These are phyloP conservation scores for Morella rubra DNA, from an alignment of 306 rosid species.

Conservation along the genomic window DNA sequence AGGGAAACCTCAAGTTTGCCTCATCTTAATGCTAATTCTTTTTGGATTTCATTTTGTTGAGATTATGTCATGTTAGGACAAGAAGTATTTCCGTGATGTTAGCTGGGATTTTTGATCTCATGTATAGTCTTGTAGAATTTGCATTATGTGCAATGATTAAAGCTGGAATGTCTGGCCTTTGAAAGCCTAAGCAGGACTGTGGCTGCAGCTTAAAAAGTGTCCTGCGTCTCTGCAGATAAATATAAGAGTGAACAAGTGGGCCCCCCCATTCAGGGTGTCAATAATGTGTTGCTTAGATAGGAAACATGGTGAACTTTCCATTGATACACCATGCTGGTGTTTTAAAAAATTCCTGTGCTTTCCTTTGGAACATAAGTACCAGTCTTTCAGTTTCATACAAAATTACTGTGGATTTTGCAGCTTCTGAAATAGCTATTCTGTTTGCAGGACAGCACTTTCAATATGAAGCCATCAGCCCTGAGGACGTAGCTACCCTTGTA, in stretches of 20 bases:
- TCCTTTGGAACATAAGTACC: not conserved
- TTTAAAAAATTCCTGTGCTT: not conserved
- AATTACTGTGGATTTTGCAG: constrained; percentile 19
- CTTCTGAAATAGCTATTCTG: constrained; percentile 28
- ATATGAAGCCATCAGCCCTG: constrained; percentile 65
- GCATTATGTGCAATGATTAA: not conserved
- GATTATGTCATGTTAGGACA: not conserved
- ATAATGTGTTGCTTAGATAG: not conserved
- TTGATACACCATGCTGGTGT: not conserved
- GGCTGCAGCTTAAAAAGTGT: not conserved
- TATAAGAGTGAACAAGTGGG: not conserved
- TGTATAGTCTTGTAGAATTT: not conserved
- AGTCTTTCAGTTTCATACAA: not conserved
- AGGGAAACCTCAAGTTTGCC: not conserved
- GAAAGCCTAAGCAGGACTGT: not conserved
- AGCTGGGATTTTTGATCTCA: not conserved
- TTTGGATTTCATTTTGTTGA: not conserved
- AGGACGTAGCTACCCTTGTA: constrained; percentile 82
- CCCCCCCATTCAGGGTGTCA: too few relatives aligned
- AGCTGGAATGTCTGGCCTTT: not conserved
- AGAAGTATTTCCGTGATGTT: not conserved
- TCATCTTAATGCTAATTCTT: not conserved
- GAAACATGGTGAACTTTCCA: not conserved
- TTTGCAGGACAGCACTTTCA: constrained; percentile 49
- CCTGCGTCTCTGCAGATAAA: not conserved